phyloP scores from a whole-genome alignment of 495 filamentous ascomycete genomes.

The Lasiosphaeria hispida region DNA sequence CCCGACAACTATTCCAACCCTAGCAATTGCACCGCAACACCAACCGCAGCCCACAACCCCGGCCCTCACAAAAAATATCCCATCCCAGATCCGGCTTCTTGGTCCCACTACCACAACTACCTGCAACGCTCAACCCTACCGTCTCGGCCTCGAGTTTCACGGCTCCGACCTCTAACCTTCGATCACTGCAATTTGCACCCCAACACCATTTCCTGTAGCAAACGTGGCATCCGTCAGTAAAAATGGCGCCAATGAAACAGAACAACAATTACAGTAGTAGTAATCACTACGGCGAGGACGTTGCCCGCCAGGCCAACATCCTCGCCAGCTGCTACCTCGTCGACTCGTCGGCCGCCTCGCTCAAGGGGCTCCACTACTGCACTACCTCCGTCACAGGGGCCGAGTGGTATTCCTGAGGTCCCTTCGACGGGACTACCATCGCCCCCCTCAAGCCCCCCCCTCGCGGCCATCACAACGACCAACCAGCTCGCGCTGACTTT shows the following conservation, averaged over 20 bases:
- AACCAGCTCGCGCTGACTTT: constrained; percentile 58
- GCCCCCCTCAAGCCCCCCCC: constrained; percentile 78
- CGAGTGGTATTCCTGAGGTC: constrained; percentile 98
- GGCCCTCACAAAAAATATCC: background rate
- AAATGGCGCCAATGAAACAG: constrained; percentile 62
- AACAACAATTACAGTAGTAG: constrained; percentile 68
- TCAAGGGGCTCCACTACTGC: constrained; percentile 88
- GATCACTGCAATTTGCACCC: background rate
- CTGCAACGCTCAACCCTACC: too few species aligned
- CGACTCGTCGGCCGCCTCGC: constrained; percentile 44
- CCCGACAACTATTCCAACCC: background rate
- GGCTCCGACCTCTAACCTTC: background rate
- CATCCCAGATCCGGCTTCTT: background rate
- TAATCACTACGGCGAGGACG: constrained; percentile 58
- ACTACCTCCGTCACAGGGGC: constrained; percentile 73
- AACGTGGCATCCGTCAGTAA: constrained; percentile 39
- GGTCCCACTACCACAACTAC: too few species aligned
- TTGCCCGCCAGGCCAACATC: constrained; percentile 60
- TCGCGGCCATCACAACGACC: constrained; percentile 61
- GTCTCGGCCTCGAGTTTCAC: background rate
- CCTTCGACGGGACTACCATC: constrained; percentile 72
- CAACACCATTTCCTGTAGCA: constrained; percentile 7
- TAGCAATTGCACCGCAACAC: background rate
- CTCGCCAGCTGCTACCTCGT: constrained; percentile 85
- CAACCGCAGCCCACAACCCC: background rate